Evolutionary conservation across 768 basidiomycete species (phyloP).

Genomic region (Asterophora lycoperdoides): DNA sequence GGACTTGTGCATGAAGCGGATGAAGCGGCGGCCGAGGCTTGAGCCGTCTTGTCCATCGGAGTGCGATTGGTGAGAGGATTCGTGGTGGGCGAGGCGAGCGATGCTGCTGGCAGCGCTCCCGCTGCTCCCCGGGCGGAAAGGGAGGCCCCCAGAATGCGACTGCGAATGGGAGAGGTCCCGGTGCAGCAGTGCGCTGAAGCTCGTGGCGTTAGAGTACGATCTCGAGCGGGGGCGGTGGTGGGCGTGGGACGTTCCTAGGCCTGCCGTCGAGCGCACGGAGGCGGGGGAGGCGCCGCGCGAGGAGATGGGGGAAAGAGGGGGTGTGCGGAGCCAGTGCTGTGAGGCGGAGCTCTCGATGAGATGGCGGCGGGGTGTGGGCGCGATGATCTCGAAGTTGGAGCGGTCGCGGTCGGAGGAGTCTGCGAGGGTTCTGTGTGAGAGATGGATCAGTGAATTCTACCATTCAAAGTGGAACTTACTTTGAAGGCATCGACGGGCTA

Average conservation of each 20-base stretch:
- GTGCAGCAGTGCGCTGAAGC: conserved; percentile 43
- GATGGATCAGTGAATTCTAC: not conserved
- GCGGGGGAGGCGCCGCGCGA: conserved; percentile 45
- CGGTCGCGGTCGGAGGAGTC: conserved; percentile 6
- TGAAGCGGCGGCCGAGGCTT: conserved; percentile 54
- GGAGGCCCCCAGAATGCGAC: no score
- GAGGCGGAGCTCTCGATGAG: conserved; percentile 56
- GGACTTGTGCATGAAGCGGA: conserved; percentile 77
- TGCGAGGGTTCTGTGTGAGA: not conserved
- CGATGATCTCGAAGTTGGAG: conserved; percentile 50
- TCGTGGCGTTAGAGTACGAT: conserved; percentile 24
- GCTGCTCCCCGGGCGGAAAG: conserved; percentile 3
- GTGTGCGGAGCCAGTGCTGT: conserved; percentile 55
- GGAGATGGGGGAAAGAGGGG: conserved; percentile 42
- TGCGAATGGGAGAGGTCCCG: no score
- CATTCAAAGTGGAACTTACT: not conserved
- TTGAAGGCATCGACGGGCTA: conserved; percentile 1
- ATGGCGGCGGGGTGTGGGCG: conserved; percentile 66
- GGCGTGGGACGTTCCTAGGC: no score
- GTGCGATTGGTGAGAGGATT: no score
- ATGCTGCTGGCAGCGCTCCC: not conserved
- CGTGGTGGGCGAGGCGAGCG: no score
- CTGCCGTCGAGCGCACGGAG: no score
- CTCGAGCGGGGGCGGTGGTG: not conserved
- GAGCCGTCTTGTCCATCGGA: conserved; percentile 7